A percentile compares a stretch with the other conserved stretches of the same genome.
phyloP scores from a whole-genome alignment of 2,329 filamentous ascomycete species.

The Sarocladium brachiariae region DNA sequence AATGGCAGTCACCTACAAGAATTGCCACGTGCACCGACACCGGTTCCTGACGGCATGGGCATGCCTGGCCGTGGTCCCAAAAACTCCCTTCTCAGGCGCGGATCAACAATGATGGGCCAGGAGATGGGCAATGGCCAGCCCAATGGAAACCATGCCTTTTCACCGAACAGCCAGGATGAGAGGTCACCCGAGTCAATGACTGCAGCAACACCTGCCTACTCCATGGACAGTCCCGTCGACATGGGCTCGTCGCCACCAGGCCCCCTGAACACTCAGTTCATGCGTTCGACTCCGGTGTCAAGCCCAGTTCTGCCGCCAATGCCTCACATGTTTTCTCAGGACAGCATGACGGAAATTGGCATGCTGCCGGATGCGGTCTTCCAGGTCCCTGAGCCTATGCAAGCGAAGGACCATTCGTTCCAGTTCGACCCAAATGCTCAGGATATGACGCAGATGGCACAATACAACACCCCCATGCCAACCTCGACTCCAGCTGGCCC shows the following conservation, averaged over 20 bases:
- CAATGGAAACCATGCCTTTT: slow-evolving; percentile 31
- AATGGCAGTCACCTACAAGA: slow-evolving; percentile 56
- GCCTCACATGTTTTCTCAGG: slow-evolving; percentile 54
- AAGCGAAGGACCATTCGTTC: slow-evolving; percentile 33
- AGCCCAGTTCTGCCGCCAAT: slow-evolving; percentile 70
- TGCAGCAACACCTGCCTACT: slow-evolving; percentile 44
- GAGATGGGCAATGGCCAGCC: slow-evolving; percentile 39
- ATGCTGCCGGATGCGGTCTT: slow-evolving; percentile 8
- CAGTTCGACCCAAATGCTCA: slow-evolving; percentile 28
- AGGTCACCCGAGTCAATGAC: slow-evolving; percentile 46
- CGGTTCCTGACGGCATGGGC: slow-evolving; percentile 49
- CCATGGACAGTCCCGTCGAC: slow-evolving; percentile 66
- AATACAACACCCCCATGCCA: slow-evolving; percentile 24
- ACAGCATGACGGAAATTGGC: slow-evolving; percentile 69
- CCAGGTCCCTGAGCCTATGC: slow-evolving; percentile 2
- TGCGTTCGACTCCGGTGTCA: slow-evolving; percentile 60
- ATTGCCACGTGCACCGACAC: slow-evolving; percentile 69
- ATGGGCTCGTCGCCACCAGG: slow-evolving; percentile 89
- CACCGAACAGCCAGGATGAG: slow-evolving; percentile 38
- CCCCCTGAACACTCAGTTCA: slow-evolving; percentile 52
- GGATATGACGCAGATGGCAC: slow-evolving; percentile 29
- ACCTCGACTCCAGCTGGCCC: slow-evolving; percentile 14
- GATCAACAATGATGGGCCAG: slow-evolving; percentile 52
- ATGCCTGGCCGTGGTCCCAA: slow-evolving; percentile 22
- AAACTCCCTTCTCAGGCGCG: slow-evolving; percentile 12